A percentile compares a stretch with the other conserved stretches of the same genome.
Evolutionary conservation across 257 asterid genomes (phyloP).

Genomic region (Solanum appendiculatum): DNA sequence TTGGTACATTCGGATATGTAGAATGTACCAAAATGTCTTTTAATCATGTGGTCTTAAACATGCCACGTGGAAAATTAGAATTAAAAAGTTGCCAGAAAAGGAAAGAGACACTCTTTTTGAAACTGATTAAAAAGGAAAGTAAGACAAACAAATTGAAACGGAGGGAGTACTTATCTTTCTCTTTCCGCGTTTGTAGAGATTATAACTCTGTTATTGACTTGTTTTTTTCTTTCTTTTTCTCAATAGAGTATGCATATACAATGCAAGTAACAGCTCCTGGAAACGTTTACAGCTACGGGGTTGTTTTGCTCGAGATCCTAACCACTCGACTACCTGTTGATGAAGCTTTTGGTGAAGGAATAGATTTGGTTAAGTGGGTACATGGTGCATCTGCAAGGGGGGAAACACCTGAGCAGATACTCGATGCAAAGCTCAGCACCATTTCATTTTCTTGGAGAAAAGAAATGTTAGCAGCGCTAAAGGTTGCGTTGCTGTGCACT

Average conservation of each 20-base stretch:
- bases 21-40: background rate
- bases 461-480: slow-evolving; percentile 87
- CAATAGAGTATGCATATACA: slow-evolving; percentile 88
- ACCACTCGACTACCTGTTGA: slow-evolving; percentile 74
- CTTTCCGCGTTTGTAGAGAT: background rate
- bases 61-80: background rate
- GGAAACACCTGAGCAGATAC: slow-evolving; percentile 98
- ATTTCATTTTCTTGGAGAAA: slow-evolving; percentile 87
- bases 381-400: slow-evolving; percentile 79
- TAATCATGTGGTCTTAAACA: background rate
- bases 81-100: background rate
- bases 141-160: background rate
- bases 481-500: slow-evolving; percentile 75
- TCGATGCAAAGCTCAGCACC: slow-evolving; percentile 83
- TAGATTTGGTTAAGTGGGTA: slow-evolving; percentile 98
- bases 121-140: background rate
- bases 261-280: slow-evolving; percentile 99
- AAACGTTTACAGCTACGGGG: slow-evolving; percentile 94
- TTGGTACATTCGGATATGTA: background rate
- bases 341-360: slow-evolving; percentile 94
- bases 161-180: background rate
- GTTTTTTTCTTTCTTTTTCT: background rate
- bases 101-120: background rate
- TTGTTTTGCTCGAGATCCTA: slow-evolving; percentile 85
- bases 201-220: background rate